Base-by-base conservation (phyloP, 441 rosid species). In the Gossypium aridum region DNA sequence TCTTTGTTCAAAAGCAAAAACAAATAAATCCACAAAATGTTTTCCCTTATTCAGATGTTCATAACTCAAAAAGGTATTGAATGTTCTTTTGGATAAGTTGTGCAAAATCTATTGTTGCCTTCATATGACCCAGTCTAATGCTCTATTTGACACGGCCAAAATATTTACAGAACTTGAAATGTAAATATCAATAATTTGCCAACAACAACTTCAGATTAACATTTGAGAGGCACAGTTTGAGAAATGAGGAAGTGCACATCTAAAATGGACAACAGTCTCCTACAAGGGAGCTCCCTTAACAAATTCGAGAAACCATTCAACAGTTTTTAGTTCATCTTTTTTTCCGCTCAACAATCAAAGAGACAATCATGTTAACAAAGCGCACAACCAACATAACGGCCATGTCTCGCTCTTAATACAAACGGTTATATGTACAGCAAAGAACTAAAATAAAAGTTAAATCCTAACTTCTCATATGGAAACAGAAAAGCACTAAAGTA, bases 351-450 rank as follows among this genome's bases (percentile, higher is more conserved):
- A 59, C 7, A 53, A 63, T 73, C 74, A 49, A 37, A 60, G 25
- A 61, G 63, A 23, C 70, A 13, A 26, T 1, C 39, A 16, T 43
- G 76, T 77, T 69, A 66, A 73, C 76, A 57, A 55, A 47, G 75
- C 49, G 17, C 57, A 12, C 65, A 60, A 55, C 83, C 43, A 67
- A 76, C 82, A 67, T 0, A 67, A 31, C 2, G 28, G 62, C 13
- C 31, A 14, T 19, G 45, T 77, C 76, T 26, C 12, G 22, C 77
- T 59, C 47, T 45, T 16, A 28, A 64, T 13, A 49, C 73, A 55
- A 72, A 68, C n/a, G 66, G 67, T 53, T 66, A 64, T 59, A 80
- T 77, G 60, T 81, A 81, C 83, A 67, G 51, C 12, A 63, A 67
- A 60, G 39, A 75, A 57, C 39, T 70, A 47, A 66, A 67, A 64